Conservation (phyloP, 768 basidiomycete genomes). For the Tricholoma sp. region DNA sequence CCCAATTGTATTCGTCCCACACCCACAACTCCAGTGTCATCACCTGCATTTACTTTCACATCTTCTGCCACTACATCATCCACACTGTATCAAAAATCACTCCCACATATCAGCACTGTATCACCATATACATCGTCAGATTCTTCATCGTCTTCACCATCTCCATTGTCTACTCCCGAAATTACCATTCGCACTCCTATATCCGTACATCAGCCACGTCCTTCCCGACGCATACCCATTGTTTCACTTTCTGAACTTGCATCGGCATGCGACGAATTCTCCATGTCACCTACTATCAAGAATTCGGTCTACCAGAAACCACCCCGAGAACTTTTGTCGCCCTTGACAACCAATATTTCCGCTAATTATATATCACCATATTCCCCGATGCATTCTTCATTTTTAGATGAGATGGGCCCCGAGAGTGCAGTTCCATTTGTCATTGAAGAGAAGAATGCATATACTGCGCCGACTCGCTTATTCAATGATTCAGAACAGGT, state of each 20-base stretch:
- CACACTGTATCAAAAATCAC: neutral
- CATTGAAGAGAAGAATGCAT: neutral
- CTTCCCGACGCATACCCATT: constrained; percentile 40
- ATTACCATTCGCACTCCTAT: constrained; percentile 19
- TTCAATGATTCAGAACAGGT: constrained; percentile 4
- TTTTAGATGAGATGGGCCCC: constrained; percentile 2
- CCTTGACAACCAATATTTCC: constrained; percentile 15
- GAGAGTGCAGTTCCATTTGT: neutral
- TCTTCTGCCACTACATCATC: constrained; percentile 10
- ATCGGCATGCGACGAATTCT: constrained; percentile 29
- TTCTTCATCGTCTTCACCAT: constrained; percentile 14
- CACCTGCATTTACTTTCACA: constrained; percentile 1
- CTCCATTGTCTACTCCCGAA: constrained; percentile 18
- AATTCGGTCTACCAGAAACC: neutral
- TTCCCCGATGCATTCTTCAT: constrained; percentile 11
- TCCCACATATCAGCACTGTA: constrained; percentile 7
- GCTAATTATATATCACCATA: constrained; percentile 14
- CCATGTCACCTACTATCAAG: neutral
- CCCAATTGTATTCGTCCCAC: constrained; percentile 1
- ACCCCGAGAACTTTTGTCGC: constrained; percentile 10
- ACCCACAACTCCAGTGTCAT: constrained; percentile 5
- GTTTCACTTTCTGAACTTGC: constrained; percentile 38
- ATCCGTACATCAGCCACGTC: constrained; percentile 41
- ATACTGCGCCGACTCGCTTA: constrained; percentile 4
- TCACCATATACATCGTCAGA: constrained; percentile 15